Base-by-base conservation (phyloP, 2,329 filamentous ascomycete species). In the Septoria petroselini region DNA sequence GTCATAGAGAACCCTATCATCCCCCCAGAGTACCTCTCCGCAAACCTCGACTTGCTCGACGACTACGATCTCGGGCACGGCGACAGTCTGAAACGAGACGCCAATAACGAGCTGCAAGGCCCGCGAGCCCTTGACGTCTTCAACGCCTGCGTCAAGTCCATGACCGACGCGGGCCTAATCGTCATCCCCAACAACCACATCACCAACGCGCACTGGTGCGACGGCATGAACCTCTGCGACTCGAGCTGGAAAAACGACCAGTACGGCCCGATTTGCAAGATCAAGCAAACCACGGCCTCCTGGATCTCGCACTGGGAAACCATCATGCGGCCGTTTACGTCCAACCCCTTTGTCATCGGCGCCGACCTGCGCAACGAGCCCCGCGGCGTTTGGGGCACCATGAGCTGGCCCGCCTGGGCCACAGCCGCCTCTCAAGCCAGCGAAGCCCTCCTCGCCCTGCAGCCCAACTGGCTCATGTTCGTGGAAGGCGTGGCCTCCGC, bases 121-220 rank as follows among this genome's bases (percentile, higher is more conserved):
- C 62, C 70, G 42, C 71, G 71, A 37, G 83, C 83, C 5, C 64
- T 86, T 55, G 82, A 85, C 56, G 70, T 86, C 3, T 80, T 80
- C 58, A 74, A 76, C 52, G 81, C 82, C 3, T 78, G 79, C 31
- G 76, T 83, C 21, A 69, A 73, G 40, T 54, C 80, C 8, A 70
- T 86, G 60, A 85, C 83, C 7, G 76, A 79, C 21, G 79, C 75
- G 8, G 82, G 82, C 17, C 67, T 86, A 44, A 79, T 81, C 17
- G 82, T 86, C 46, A 81, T 86, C 41, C 68, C 84, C 54, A 86
- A 86, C 71, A 81, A 86, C 66, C 84, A 86, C 67, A 86, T 86
- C 65, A 86, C 83, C 1, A 76, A 76, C 39, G 80, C 83, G 7
- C 78, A 78, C 5, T 86, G 83, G 83, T 86, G 83, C 68, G 85